Evolutionary conservation across 805 yeast genomes (phyloP), one percentile per base, ranked within the genome.

Genomic region (Metschnikowia reukaufii): DNA sequence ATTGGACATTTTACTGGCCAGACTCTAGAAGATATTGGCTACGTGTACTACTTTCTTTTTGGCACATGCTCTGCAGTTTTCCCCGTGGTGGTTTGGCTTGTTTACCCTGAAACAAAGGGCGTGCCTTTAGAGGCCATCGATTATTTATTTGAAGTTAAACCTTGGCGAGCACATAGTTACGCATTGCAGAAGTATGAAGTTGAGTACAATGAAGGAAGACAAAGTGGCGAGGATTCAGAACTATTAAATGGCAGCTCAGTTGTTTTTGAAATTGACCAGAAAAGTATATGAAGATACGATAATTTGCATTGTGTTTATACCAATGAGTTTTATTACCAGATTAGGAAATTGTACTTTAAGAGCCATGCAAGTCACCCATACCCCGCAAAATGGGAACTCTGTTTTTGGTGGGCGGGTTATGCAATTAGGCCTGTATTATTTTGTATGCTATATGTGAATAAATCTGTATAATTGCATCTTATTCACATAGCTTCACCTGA

Each of bases 1-100:
- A 69, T 75, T 63, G 77, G 77, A 5, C 65, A 77, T 49, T 71
- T 68, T 51, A 70, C 78, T 9, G 71, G 74, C 21, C 62, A 75
- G 49, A 76, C 77, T 64, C 66, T 76, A 39, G 61, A 62, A 25
- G 59, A 62, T 27, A 73, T 76, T 62, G 66, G 68, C 4, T 76
- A 69, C 55, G 78, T 77, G 20, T 64, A 72, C 34, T 76, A 72
- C 56, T 72, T 74, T 54, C 65, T 77, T 52, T 71, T 72, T 54
- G 75, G 70, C 2, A 23, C 63, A 10, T 54, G 65, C 37, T 59
- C 66, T 36, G 38, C 57, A 7, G 55, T 67, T 1, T 62, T 63
- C 27, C 61, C 68, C 6, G 45, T 63, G 1, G 59, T 66, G 27
- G 61, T 66, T 6, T 65, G 52, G 55, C 59, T 67, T 35, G 53